Percentiles rank a stretch among this genome's conserved stretches.
phyloP scores from a whole-genome alignment of 2,329 filamentous ascomycete genomes.

The Bretziella fagacearum region DNA sequence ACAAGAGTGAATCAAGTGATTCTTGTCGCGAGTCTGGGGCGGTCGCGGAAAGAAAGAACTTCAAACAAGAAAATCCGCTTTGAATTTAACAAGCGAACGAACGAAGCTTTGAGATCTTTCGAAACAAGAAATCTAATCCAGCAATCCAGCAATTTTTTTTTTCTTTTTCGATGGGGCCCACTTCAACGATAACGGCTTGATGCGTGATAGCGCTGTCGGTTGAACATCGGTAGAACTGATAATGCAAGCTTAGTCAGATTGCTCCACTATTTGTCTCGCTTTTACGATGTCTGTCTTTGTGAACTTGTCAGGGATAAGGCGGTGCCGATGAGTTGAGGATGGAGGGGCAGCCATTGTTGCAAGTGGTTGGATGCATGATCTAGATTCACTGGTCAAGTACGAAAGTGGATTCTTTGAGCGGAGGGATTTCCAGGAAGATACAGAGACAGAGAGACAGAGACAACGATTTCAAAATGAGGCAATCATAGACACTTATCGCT shows the following conservation, averaged over 20 bases:
- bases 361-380: conserved; percentile 3
- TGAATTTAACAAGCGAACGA: conserved; percentile 11
- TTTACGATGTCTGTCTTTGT: not conserved
- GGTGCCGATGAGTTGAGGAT: not conserved
- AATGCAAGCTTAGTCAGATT: conserved; percentile 11
- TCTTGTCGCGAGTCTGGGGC: conserved; percentile 11
- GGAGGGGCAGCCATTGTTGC: not conserved
- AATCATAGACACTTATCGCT: too few species aligned
- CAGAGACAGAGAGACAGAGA: too few species aligned
- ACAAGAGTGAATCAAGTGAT: conserved; percentile 1
- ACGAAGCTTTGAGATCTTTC: conserved; percentile 10
- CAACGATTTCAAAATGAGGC: too few species aligned
- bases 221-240: conserved; percentile 14
- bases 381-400: not conserved
- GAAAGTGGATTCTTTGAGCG: too few species aligned
- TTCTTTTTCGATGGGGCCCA: conserved; percentile 14
- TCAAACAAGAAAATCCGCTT: conserved; percentile 11
- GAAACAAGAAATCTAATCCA: conserved; percentile 13
- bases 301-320: not conserved
- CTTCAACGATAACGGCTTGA: conserved; percentile 12
- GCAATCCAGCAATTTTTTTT: conserved; percentile 16
- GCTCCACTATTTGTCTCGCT: not conserved
- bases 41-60: conserved; percentile 8
- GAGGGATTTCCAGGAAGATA: not conserved
- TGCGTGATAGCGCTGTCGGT: conserved; percentile 9